Evolutionary conservation across 1,284 basidiomycete species (phyloP), one percentile per base, ranked within the genome.

Genomic region (Ceratobasidium sp.): DNA sequence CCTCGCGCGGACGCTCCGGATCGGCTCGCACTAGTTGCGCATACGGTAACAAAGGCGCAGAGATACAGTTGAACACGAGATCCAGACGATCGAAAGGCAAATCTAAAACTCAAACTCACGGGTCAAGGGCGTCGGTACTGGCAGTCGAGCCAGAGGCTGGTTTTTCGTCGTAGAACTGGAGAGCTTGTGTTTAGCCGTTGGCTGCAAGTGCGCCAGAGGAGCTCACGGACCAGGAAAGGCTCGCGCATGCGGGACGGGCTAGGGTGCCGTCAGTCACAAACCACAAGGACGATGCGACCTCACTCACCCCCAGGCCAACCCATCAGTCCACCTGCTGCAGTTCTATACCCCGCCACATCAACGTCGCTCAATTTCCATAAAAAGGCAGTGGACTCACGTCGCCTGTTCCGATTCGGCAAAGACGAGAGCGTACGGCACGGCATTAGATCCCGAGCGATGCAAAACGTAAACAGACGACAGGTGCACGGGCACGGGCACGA

Each of bases 241-340:
- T 71, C 67, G 56, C 67, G 67, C 67, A 71, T 71, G 67, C 67
- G 67, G 40, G 67, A 71, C 16, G 67, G 67, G 30, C 67, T 71
- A 46, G 16, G n/a, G 9, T n/a, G 40, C 21, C 30, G 23, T 71
- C 8, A 71, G 67, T 71, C 16, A 23, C 25, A 25, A 46, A 16
- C 64, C 30, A 58, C 58, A 71, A 60, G 67, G 58, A 71, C 54
- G 67, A 71, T 71, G 56, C 9, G 67, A 71, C 42, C 67, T 71
- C 67, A 71, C 67, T 71, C 67, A 71, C 67, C 67, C 67, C 67
- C 67, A 71, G 40, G 67, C 67, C 67, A 71, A 23, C 16, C 67
- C 67, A 46, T 71, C 67, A 28, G 67, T 71, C 67, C 67, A 71
- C 56, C 67, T 71, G 58, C 67, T 71, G 56, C 67, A 71, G 53